These are phyloP conservation scores for Lasiodiplodia theobromae DNA, from an alignment of 2,329 filamentous ascomycete species.

Conservation along the genomic window DNA sequence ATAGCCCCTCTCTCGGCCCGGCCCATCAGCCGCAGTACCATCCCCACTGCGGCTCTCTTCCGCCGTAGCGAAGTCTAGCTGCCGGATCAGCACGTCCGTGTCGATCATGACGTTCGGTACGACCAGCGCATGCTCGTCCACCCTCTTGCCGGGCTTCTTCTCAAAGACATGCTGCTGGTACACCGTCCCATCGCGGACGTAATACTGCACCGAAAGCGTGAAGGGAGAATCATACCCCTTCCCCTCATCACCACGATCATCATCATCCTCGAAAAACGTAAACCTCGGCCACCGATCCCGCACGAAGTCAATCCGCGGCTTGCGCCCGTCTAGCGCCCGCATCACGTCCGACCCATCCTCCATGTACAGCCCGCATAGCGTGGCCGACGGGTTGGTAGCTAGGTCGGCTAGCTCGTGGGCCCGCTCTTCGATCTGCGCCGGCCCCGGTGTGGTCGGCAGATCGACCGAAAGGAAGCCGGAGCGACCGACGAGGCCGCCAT, in stretches of 20 bases:
- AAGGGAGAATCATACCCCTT: neutral
- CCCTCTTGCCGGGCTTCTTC: neutral
- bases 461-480: slow-evolving; percentile 18
- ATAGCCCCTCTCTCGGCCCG: neutral
- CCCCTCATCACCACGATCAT: neutral
- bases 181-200: neutral
- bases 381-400: neutral
- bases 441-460: neutral
- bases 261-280: neutral
- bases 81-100: slow-evolving; percentile 15
- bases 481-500: neutral
- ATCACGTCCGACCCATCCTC: slow-evolving; percentile 1
- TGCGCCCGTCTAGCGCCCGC: neutral
- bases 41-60: neutral
- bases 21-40: too few species aligned
- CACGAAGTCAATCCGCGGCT: neutral
- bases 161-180: slow-evolving; percentile 14
- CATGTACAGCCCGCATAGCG: slow-evolving; percentile 6
- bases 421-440: neutral
- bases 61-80: neutral
- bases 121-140: neutral
- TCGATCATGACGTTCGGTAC: slow-evolving; percentile 13
- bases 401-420: neutral
- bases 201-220: slow-evolving; percentile 6
- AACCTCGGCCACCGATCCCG: slow-evolving; percentile 22